A percentile compares a stretch with the other conserved stretches of the same genome.
phyloP scores from a whole-genome alignment of 768 basidiomycete species.

The Strobilomyces confusus region DNA sequence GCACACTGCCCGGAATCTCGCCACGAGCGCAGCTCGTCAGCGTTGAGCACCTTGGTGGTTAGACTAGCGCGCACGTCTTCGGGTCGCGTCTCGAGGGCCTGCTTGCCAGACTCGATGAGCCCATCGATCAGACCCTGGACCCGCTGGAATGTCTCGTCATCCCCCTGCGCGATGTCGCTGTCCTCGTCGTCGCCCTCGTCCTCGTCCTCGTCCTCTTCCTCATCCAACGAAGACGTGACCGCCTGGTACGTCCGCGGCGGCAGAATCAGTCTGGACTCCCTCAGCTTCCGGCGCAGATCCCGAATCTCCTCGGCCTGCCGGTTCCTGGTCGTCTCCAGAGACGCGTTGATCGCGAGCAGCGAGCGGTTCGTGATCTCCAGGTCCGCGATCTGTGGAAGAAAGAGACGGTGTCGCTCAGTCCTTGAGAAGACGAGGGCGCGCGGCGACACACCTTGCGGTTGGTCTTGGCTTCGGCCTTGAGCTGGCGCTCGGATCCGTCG shows the following conservation, averaged over 20 bases:
- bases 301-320: conserved; percentile 82
- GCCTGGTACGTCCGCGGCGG: conserved; percentile 61
- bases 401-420: conserved; percentile 1
- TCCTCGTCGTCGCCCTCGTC: conserved; percentile 39
- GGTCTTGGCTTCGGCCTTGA: conserved; percentile 74
- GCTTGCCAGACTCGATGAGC: conserved; percentile 54
- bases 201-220: conserved; percentile 38
- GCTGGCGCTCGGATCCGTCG: conserved; percentile 45
- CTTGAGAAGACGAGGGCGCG: neutral
- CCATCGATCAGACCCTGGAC: conserved; percentile 61
- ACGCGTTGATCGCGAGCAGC: conserved; percentile 77
- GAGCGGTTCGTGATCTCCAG: conserved; percentile 89
- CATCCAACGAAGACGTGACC: conserved; percentile 46
- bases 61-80: conserved; percentile 49
- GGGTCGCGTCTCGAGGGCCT: conserved; percentile 57
- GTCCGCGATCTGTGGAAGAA: conserved; percentile 69
- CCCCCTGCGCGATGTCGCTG: conserved; percentile 36
- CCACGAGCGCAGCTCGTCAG: conserved; percentile 69
- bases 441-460: conserved; percentile 65
- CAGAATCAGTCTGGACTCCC: conserved; percentile 76
- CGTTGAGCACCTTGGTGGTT: conserved; percentile 64
- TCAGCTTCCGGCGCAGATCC: conserved; percentile 74
- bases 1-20: conserved; percentile 33
- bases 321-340: conserved; percentile 76
- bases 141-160: conserved; percentile 59